phyloP scores from a whole-genome alignment of 768 basidiomycete genomes.

The Russula emetica region DNA sequence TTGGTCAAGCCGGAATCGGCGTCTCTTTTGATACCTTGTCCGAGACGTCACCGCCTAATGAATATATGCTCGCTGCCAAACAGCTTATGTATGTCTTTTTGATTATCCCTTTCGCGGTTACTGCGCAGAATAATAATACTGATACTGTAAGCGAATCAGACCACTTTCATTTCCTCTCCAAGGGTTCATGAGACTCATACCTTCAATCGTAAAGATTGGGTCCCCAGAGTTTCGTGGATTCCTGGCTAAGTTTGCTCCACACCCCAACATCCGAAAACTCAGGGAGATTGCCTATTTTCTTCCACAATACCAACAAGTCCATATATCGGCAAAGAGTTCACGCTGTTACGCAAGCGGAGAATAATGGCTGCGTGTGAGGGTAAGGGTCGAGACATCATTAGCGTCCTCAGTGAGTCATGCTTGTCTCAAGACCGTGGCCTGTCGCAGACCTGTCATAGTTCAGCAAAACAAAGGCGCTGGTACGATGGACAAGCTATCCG shows the following conservation, averaged over 20 bases:
- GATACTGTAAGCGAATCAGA: slow-evolving; percentile 3
- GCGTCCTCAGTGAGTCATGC: slow-evolving; percentile 16
- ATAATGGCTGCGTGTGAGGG: background rate
- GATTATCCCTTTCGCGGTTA: background rate
- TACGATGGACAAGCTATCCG: slow-evolving; percentile 29
- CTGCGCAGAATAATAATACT: background rate
- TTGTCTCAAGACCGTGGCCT: background rate
- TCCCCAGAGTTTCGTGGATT: slow-evolving; percentile 27
- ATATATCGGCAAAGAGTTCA: slow-evolving; percentile 11
- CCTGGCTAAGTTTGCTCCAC: slow-evolving; percentile 26
- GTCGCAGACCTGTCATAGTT: slow-evolving; percentile 20
- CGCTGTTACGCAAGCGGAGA: background rate
- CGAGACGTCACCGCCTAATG: slow-evolving; percentile 12
- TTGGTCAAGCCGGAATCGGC: slow-evolving; percentile 31
- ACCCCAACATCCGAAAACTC: slow-evolving; percentile 25
- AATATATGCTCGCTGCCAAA: slow-evolving; percentile 21
- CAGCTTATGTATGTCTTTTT: slow-evolving; percentile 25
- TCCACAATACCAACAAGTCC: slow-evolving; percentile 27
- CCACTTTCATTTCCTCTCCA: slow-evolving; percentile 22
- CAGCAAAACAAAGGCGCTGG: slow-evolving; percentile 28
- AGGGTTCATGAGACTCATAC: slow-evolving; percentile 25
- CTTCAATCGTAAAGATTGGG: slow-evolving; percentile 25
- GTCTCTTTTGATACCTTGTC: slow-evolving; percentile 31
- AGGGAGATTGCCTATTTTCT: slow-evolving; percentile 30
- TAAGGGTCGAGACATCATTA: slow-evolving; percentile 22